phyloP scores from a whole-genome alignment of 176 grass and related monocot genomes.

The Triticum turgidum region DNA sequence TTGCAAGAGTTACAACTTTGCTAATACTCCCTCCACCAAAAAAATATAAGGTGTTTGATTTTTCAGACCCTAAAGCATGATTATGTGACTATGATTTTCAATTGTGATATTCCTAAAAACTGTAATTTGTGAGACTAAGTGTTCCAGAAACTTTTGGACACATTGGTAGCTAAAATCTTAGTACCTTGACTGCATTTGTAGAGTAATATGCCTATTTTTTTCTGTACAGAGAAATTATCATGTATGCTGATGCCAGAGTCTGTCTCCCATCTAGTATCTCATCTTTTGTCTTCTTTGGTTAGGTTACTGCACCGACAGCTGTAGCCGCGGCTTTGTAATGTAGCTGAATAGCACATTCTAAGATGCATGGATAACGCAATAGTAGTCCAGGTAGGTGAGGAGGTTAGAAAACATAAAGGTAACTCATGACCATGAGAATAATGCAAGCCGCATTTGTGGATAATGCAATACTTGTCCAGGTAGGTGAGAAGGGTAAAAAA shows the following conservation, averaged over 20 bases:
- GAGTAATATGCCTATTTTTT: not conserved
- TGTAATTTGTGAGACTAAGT: not conserved
- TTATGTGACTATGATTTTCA: not conserved
- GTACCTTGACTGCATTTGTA: not conserved
- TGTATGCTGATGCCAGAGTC: not conserved
- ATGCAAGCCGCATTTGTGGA: conserved; percentile 8
- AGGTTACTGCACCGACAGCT: not conserved
- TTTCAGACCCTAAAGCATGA: not conserved
- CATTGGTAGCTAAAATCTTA: not conserved
- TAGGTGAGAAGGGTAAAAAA: not conserved
- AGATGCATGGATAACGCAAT: not conserved
- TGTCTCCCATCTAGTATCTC: not conserved
- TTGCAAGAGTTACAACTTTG: not conserved
- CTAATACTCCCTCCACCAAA: not conserved
- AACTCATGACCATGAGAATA: not conserved
- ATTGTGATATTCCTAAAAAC: not conserved
- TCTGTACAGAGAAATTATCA: not conserved
- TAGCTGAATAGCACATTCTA: conserved; percentile 2
- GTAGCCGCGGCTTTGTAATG: not conserved
- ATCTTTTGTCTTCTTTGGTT: not conserved
- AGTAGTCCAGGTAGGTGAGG: not conserved
- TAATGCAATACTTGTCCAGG: not conserved
- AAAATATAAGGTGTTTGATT: not conserved
- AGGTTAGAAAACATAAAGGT: not conserved
- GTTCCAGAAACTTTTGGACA: not conserved